Evolutionary conservation across 1,284 basidiomycete species (phyloP).

Genomic region (Sphaerobolus stellatus): DNA sequence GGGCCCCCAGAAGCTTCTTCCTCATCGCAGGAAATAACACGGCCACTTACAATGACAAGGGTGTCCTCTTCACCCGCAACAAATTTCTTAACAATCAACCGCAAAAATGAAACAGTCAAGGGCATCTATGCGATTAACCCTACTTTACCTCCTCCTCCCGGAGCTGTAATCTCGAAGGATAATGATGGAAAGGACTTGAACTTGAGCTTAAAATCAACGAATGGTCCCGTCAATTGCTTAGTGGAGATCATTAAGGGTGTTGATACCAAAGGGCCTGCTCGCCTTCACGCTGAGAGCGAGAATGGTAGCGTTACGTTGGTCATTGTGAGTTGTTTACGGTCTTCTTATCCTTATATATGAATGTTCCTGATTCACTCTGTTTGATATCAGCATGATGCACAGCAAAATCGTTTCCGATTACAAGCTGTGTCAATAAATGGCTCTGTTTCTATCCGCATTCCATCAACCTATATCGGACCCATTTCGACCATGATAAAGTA

Average conservation of each 20-base stretch:
- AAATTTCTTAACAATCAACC: slow-evolving; percentile 36
- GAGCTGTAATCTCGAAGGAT: slow-evolving; percentile 25
- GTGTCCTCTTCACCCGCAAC: slow-evolving; percentile 17
- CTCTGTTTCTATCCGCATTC: slow-evolving; percentile 11
- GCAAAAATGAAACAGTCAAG: slow-evolving; percentile 25
- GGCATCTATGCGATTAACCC: slow-evolving; percentile 41
- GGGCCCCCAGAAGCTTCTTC: neutral
- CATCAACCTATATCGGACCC: slow-evolving; percentile 11
- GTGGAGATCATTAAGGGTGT: slow-evolving; percentile 25
- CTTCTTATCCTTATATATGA: neutral
- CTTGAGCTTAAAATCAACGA: slow-evolving; percentile 24
- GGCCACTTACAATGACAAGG: too few species aligned
- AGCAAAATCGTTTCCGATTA: slow-evolving; percentile 7
- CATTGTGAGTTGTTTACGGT: slow-evolving; percentile 8
- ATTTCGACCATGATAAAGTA: slow-evolving; percentile 6
- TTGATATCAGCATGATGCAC: slow-evolving; percentile 1
- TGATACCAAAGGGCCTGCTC: slow-evolving; percentile 11
- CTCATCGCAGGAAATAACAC: neutral
- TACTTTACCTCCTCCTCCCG: slow-evolving; percentile 29
- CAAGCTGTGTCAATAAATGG: slow-evolving; percentile 9
- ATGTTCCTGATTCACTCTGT: neutral
- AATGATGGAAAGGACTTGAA: slow-evolving; percentile 34
- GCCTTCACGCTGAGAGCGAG: slow-evolving; percentile 1
- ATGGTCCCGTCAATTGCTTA: slow-evolving; percentile 31
- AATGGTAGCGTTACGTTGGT: slow-evolving; percentile 7